Conservation (phyloP, 192 early-diverging fungal species). For the Umbelopsis sp. region DNA sequence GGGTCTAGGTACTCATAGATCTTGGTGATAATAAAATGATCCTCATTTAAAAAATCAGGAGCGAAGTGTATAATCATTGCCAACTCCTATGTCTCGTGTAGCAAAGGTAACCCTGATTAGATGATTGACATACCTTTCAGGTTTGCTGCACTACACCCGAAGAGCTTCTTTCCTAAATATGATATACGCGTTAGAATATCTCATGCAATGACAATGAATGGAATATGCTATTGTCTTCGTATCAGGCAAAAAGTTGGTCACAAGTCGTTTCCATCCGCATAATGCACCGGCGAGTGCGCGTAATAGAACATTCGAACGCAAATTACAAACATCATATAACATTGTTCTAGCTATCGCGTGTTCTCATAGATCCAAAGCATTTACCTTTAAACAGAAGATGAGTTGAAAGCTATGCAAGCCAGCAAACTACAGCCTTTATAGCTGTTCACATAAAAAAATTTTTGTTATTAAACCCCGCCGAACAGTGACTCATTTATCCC, state of each 20-base stretch:
- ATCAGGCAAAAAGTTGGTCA: constrained; percentile 25
- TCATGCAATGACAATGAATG: too few species aligned
- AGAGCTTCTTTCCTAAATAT: too few species aligned
- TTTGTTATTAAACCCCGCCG: constrained; percentile 14
- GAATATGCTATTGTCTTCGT: background rate
- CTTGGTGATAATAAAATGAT: constrained; percentile 30
- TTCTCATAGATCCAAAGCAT: background rate
- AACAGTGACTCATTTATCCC: constrained; percentile 18
- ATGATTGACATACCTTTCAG: too few species aligned
- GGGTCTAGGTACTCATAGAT: constrained; percentile 25
- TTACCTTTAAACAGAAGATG: background rate
- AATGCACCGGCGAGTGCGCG: constrained; percentile 38
- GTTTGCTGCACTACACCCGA: too few species aligned
- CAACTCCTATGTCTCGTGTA: background rate
- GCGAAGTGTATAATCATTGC: constrained; percentile 29
- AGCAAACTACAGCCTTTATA: background rate
- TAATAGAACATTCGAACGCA: constrained; percentile 32
- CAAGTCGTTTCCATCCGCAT: constrained; percentile 28
- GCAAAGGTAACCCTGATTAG: too few species aligned
- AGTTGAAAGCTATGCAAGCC: background rate
- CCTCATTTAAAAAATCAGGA: constrained; percentile 28
- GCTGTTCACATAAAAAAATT: constrained; percentile 10
- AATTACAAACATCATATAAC: constrained; percentile 40
- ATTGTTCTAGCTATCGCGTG: background rate
- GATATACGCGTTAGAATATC: background rate